Conservation (phyloP, 495 filamentous ascomycete species). For the Neurospora sp. region DNA sequence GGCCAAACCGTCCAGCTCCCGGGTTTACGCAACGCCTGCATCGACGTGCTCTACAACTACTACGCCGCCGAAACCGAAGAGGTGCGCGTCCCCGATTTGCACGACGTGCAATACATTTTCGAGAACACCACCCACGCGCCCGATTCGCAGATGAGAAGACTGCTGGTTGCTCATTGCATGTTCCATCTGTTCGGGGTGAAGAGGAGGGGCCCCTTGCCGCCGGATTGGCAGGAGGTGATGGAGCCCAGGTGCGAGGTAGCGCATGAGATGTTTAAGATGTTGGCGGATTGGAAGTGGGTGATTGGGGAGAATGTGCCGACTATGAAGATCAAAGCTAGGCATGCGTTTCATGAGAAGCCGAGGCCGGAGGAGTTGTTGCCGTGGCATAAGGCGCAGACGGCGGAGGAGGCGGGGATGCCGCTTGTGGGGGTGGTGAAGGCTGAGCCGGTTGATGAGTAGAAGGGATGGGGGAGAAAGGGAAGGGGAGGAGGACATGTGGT, state of each 20-base stretch:
- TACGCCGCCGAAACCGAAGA: conserved; percentile 4
- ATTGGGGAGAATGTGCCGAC: conserved; percentile 15
- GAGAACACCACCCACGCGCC: conserved; percentile 5
- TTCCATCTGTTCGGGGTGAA: conserved; percentile 14
- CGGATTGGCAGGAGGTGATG: conserved; percentile 12
- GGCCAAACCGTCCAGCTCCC: conserved; percentile 15
- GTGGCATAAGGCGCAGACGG: neutral
- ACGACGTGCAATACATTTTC: conserved; percentile 18
- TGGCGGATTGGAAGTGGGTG: conserved; percentile 21
- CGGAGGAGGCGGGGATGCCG: neutral
- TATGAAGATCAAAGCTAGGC: conserved; percentile 17
- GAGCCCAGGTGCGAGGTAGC: neutral
- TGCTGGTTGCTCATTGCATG: conserved; percentile 13
- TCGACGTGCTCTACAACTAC: conserved; percentile 13
- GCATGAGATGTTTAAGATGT: conserved; percentile 14
- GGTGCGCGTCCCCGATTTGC: conserved; percentile 4
- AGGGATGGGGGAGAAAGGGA: neutral
- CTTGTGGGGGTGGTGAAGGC: neutral
- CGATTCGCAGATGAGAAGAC: conserved; percentile 15
- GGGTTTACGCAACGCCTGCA: conserved; percentile 11
- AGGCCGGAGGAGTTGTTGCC: neutral
- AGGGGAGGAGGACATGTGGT: no score
- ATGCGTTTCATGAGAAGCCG: conserved; percentile 16
- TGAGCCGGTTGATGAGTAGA: conserved; percentile 3
- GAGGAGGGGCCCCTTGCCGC: conserved; percentile 5